phyloP scores from a whole-genome alignment of 768 basidiomycete genomes.

The Plicaturopsis crispa region DNA sequence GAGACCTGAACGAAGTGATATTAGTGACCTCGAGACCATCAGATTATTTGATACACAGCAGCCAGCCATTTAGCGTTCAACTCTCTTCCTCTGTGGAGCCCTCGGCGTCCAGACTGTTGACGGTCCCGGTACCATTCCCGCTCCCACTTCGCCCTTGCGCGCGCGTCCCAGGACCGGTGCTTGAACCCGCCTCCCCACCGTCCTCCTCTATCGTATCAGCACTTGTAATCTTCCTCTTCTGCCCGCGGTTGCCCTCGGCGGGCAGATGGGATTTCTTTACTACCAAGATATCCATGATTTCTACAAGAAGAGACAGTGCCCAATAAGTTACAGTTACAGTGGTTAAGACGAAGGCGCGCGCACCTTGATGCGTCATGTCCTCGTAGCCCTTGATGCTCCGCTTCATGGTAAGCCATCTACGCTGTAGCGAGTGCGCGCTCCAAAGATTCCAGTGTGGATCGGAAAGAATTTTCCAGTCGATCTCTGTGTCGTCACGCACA shows the following conservation, averaged over 20 bases:
- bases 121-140: slow-evolving; percentile 6
- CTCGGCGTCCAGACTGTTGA: too few relatives aligned
- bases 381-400: slow-evolving; percentile 67
- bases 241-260: slow-evolving; percentile 24
- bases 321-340: slow-evolving; percentile 5
- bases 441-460: slow-evolving; percentile 78
- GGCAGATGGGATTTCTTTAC: slow-evolving; percentile 61
- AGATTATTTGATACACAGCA: too few relatives aligned
- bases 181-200: slow-evolving; percentile 25
- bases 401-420: slow-evolving; percentile 79
- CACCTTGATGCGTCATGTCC: slow-evolving; percentile 76
- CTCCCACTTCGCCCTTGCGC: slow-evolving; percentile 3
- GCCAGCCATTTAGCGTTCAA: too few relatives aligned
- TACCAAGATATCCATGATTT: slow-evolving; percentile 76
- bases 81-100: too few relatives aligned
- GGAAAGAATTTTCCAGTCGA: slow-evolving; percentile 74
- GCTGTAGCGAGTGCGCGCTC: slow-evolving; percentile 75
- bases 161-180: slow-evolving; percentile 22
- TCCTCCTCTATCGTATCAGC: slow-evolving; percentile 40
- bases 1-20: too few relatives aligned
- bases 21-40: too few relatives aligned
- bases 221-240: slow-evolving; percentile 46
- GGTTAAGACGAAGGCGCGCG: slow-evolving; percentile 9
- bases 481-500: slow-evolving; percentile 74
- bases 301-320: slow-evolving; percentile 30